Conservation (phyloP, 208 protist genomes). For the Leishmania gerbilli region DNA sequence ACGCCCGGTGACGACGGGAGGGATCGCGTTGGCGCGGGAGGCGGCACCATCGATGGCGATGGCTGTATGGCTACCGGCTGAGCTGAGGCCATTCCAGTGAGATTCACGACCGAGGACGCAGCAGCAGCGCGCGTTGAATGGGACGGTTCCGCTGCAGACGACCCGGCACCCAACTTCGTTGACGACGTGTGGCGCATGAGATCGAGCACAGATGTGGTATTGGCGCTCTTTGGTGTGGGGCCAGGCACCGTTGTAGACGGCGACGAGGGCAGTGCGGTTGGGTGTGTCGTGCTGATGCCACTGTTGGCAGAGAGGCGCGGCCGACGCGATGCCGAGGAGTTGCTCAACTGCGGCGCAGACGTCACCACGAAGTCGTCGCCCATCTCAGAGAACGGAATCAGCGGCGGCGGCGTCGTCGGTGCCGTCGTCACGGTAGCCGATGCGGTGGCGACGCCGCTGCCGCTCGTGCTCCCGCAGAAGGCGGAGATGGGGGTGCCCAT, state of each 20-base stretch:
- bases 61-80: neutral
- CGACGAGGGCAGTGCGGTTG: neutral
- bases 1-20: neutral
- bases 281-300: neutral
- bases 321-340: neutral
- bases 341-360: neutral
- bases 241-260: neutral
- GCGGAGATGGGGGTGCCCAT: constrained; percentile 9
- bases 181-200: constrained; percentile 19
- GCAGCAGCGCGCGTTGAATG: neutral
- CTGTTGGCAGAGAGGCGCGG: constrained; percentile 5
- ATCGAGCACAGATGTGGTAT: constrained; percentile 27
- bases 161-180: neutral
- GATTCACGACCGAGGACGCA: constrained; percentile 11
- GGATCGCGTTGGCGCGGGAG: neutral
- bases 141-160: neutral
- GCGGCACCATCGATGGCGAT: neutral
- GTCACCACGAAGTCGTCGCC: constrained; percentile 1
- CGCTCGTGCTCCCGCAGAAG: neutral
- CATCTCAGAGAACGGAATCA: constrained; percentile 27
- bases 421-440: neutral
- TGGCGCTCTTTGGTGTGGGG: neutral
- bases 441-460: neutral
- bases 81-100: neutral
- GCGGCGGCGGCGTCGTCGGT: neutral